Evolutionary conservation across 306 rosid genomes (phyloP), one percentile per base, ranked within the genome.

Genomic region (Biancaea sappan): DNA sequence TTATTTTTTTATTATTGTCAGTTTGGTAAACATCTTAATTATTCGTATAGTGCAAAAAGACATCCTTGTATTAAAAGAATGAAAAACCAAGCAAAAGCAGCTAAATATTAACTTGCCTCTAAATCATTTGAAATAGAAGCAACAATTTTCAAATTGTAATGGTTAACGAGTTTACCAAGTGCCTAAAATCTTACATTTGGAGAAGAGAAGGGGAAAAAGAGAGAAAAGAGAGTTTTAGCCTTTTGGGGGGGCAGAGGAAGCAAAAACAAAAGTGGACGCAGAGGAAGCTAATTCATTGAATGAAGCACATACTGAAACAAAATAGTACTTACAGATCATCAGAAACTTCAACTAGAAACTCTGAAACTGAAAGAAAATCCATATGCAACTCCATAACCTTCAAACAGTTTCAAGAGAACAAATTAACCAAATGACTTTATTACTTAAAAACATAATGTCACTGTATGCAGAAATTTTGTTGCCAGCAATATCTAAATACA

Each of bases 341-440:
- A 69, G 96, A 86, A 77, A 94, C 82, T 81, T 94, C 98, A 73
- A 94, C 96, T 19, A 94, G 73, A 83, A 94, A 94, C 80, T 94
- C 98, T 54, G 96, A 89, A 80, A 86, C 75, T 58, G 92, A 94
- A 24, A 94, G 89, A 75, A 94, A 94, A 47, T 89, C 92, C 96
- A 94, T 91, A 80, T 94, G 96, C 88, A 94, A 78, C 84, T 89
- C 92, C 62, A 86, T 83, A 58, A 88, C 90, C 96, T 94, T 87
- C 75, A 84, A 72, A 80, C 69, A 75, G 79, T 80, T 88, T 87
- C 76, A 71, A 74, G 80, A 77, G 69, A 82, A 74, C 50, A 78
- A 75, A 64, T 79, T 73, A 75, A 66, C 61, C 81, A n/a, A 51
- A 71, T 48, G 59, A 57, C 52, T 72, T 46, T 34, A 50, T 71